A percentile compares a stretch with the other conserved stretches of the same genome.
Evolutionary conservation across 768 basidiomycete species (phyloP).

Genomic region (Russula olivacea): DNA sequence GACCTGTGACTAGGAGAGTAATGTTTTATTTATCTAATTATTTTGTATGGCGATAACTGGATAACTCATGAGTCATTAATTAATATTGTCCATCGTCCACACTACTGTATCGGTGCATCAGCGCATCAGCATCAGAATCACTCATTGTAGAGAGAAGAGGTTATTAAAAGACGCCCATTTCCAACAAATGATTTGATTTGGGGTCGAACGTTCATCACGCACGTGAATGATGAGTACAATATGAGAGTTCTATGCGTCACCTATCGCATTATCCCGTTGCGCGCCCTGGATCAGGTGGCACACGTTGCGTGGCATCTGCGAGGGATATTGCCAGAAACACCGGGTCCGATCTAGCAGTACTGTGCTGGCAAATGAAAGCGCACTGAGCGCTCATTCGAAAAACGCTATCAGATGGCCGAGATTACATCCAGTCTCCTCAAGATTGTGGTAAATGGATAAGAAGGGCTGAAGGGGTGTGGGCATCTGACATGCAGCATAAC

Average conservation of each 20-base stretch:
- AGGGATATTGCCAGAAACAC: background rate
- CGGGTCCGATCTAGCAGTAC: background rate
- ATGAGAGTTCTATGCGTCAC: background rate
- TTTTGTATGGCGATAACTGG: background rate
- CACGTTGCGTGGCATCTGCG: background rate
- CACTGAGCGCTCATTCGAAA: background rate
- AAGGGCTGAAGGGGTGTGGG: no score
- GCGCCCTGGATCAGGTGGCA: background rate
- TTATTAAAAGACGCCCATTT: background rate
- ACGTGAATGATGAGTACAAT: background rate
- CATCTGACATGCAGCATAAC: background rate
- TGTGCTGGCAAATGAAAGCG: slow-evolving; percentile 6
- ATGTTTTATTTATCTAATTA: slow-evolving; percentile 1
- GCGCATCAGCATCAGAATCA: no score
- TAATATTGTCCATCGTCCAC: no score
- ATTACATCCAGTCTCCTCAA: background rate
- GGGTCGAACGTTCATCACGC: background rate
- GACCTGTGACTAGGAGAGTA: background rate
- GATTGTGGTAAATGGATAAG: background rate
- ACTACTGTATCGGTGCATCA: background rate
- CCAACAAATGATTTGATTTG: background rate
- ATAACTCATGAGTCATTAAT: no score
- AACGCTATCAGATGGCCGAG: background rate
- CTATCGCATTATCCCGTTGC: background rate
- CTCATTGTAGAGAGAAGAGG: no score